These are phyloP conservation scores for Beauveria pseudobassiana DNA, from an alignment of 2,329 filamentous ascomycete genomes.

Conservation along the genomic window DNA sequence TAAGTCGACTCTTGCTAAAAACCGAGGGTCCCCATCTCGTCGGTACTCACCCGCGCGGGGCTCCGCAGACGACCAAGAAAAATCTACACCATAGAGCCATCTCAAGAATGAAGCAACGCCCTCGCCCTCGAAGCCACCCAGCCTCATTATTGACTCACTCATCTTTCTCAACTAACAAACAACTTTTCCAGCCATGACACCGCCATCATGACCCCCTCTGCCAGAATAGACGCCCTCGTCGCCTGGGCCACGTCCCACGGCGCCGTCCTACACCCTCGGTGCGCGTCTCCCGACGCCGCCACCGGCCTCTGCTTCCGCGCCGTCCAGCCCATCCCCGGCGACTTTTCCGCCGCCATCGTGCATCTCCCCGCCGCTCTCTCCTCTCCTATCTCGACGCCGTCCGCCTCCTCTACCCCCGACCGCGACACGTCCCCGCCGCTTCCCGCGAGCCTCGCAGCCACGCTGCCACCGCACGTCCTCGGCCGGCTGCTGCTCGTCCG, in stretches of 20 bases:
- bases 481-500: constrained; percentile 63
- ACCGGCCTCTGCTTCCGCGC: constrained; percentile 47
- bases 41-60: no score
- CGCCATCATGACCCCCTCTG: constrained; percentile 13
- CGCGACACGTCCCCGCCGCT: constrained; percentile 49
- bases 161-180: neutral
- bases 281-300: constrained; percentile 42
- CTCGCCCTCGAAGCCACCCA: no score
- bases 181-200: neutral
- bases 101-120: no score
- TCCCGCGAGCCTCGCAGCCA: constrained; percentile 56
- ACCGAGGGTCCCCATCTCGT: no score
- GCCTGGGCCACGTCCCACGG: constrained; percentile 41
- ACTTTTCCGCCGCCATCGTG: constrained; percentile 37
- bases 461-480: constrained; percentile 49
- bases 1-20: no score
- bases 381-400: constrained; percentile 54
- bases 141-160: no score
- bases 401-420: constrained; percentile 45
- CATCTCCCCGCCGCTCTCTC: constrained; percentile 44
- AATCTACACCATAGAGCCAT: no score
- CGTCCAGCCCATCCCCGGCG: constrained; percentile 12
- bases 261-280: constrained; percentile 41
- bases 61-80: no score
- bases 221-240: constrained; percentile 29